Percentiles rank a stretch among this genome's conserved stretches.
Conservation (phyloP, 1,284 basidiomycete genomes). For the Apiotrichum veenhuisii region DNA sequence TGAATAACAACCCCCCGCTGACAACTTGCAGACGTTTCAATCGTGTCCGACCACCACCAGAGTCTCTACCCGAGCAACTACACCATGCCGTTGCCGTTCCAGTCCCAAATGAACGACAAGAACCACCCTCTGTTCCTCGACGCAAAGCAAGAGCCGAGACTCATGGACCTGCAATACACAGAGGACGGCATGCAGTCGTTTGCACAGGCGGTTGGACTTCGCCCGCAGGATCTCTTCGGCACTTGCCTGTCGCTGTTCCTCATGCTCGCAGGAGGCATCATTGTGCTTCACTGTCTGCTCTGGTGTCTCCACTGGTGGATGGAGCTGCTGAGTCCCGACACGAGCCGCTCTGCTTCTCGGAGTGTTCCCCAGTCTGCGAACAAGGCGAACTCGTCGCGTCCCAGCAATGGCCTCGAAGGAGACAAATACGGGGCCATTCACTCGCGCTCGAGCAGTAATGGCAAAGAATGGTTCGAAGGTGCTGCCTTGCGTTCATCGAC, state of each 20-base stretch:
- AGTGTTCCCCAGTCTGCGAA: neutral
- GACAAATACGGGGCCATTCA: neutral
- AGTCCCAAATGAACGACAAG: constrained; percentile 65
- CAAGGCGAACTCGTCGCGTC: neutral
- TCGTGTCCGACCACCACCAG: constrained; percentile 62
- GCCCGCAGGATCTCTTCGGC: constrained; percentile 76
- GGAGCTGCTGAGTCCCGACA: constrained; percentile 25
- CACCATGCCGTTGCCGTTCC: constrained; percentile 61
- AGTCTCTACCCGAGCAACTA: constrained; percentile 59
- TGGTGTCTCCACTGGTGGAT: constrained; percentile 63
- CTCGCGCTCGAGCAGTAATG: constrained; percentile 11
- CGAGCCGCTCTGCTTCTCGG: neutral
- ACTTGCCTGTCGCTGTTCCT: constrained; percentile 80
- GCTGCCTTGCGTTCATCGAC: neutral
- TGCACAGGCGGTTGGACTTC: constrained; percentile 72
- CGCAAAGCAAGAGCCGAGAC: constrained; percentile 52
- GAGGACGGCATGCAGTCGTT: constrained; percentile 68
- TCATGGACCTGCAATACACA: constrained; percentile 39
- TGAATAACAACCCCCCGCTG: constrained; percentile 5
- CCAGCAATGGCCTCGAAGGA: neutral
- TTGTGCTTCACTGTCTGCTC: constrained; percentile 64
- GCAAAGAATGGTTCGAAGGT: constrained; percentile 19
- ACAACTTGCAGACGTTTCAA: constrained; percentile 60
- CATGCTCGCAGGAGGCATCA: constrained; percentile 66
- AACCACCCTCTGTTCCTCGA: constrained; percentile 76